Percentiles rank a stretch among this genome's conserved stretches.
Evolutionary conservation across 2,329 filamentous ascomycete genomes (phyloP).

Genomic region (Xylariales sp.): DNA sequence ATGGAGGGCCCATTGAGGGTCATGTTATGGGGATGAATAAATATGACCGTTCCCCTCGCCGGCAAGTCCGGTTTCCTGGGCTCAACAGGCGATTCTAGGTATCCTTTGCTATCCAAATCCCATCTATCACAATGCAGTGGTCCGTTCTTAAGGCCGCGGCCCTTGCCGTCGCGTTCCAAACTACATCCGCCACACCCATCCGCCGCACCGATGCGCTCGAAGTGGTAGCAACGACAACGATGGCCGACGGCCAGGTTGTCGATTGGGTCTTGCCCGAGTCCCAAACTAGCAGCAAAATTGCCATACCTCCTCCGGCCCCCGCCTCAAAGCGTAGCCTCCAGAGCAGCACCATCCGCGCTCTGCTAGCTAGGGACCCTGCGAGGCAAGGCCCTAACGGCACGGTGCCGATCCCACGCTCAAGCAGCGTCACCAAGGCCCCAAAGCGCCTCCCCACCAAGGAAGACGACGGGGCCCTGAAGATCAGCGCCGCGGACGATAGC

Average conservation of each 20-base stretch:
- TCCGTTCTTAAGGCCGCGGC: slow-evolving; percentile 35
- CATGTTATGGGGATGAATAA: slow-evolving; percentile 27
- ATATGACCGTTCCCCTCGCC: slow-evolving; percentile 13
- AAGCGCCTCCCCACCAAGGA: slow-evolving; percentile 29
- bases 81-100: slow-evolving; percentile 10
- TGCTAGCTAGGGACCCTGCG: slow-evolving; percentile 17
- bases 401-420: slow-evolving; percentile 30
- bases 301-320: slow-evolving; percentile 26
- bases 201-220: slow-evolving; percentile 19
- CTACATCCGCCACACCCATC: slow-evolving; percentile 28
- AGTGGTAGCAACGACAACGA: slow-evolving; percentile 34
- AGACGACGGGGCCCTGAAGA: slow-evolving; percentile 12
- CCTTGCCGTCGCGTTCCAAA: slow-evolving; percentile 31
- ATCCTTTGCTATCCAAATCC: slow-evolving; percentile 3
- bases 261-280: slow-evolving; percentile 38
- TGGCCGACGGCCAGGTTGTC: slow-evolving; percentile 30
- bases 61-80: background rate
- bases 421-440: background rate
- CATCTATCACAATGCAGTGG: slow-evolving; percentile 23
- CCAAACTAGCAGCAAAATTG: slow-evolving; percentile 22
- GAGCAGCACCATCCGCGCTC: slow-evolving; percentile 1
- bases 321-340: slow-evolving; percentile 15
- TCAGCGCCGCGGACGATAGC: slow-evolving; percentile 11
- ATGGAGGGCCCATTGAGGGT: background rate
- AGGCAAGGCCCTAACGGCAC: slow-evolving; percentile 36